Percentiles rank a stretch among this genome's conserved stretches.
Evolutionary conservation across 2,329 filamentous ascomycete species (phyloP).

Genomic region (Botrytis deweyae): DNA sequence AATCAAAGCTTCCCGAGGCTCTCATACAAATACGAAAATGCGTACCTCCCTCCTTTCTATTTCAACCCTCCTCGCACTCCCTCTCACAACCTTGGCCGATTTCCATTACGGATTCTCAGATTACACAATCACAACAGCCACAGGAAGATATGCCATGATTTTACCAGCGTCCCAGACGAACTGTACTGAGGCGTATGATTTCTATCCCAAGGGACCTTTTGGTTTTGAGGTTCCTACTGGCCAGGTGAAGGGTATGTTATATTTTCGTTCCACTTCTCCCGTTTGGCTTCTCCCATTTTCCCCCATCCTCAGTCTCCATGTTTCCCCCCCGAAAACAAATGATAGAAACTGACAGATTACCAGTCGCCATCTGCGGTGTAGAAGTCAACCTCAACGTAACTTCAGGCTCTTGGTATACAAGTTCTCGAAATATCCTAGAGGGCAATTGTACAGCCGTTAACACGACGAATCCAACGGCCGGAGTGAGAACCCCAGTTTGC

Average conservation of each 20-base stretch:
- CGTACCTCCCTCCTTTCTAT: neutral
- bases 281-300: rapidly evolving
- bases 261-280: neutral
- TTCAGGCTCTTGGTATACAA: conserved; percentile 5
- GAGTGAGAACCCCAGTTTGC: neutral
- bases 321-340: neutral
- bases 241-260: neutral
- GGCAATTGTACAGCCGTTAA: conserved; percentile 9
- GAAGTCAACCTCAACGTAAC: conserved; percentile 11
- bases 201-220: conserved; percentile 12
- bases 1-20: neutral
- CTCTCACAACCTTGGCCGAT: conserved; percentile 8
- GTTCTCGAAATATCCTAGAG: neutral
- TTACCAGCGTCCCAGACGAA: conserved; percentile 4
- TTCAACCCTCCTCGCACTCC: neutral
- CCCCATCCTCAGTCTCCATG: no score
- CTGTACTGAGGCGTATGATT: neutral
- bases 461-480: neutral
- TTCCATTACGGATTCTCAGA: conserved; percentile 4
- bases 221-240: neutral
- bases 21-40: neutral
- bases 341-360: neutral
- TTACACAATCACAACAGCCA: conserved; percentile 1
- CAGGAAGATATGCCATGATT: conserved; percentile 12
- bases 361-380: neutral